Conservation (phyloP, 768 basidiomycete genomes). For the Steccherinum ochraceum region DNA sequence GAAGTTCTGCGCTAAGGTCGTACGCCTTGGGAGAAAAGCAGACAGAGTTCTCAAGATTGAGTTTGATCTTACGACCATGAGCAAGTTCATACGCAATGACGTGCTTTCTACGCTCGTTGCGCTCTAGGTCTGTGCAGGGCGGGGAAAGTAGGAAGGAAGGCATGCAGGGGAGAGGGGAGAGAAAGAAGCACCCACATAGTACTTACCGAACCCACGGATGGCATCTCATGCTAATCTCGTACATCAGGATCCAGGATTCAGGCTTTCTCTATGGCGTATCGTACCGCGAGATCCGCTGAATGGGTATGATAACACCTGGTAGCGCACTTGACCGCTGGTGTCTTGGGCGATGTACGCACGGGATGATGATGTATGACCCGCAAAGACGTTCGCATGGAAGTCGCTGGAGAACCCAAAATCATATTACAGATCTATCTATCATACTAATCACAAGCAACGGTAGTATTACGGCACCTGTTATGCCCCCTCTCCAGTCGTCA, state of each 20-base stretch:
- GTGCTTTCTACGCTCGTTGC: conserved; percentile 4
- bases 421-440: neutral
- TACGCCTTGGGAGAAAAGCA: neutral
- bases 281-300: conserved; percentile 9
- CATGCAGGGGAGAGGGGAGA: too few relatives aligned
- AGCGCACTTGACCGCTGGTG: conserved; percentile 11
- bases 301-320: conserved; percentile 9
- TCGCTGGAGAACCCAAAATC: neutral
- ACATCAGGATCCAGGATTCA: conserved; percentile 3
- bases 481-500: conserved; percentile 1
- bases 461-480: conserved; percentile 3
- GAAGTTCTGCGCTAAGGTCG: neutral
- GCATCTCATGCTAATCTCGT: conserved; percentile 1
- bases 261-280: neutral
- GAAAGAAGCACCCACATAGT: neutral
- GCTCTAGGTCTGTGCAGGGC: neutral
- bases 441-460: conserved; percentile 5
- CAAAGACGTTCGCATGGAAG: neutral
- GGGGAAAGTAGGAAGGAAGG: too few relatives aligned
- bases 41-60: neutral
- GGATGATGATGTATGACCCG: neutral
- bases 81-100: conserved; percentile 6
- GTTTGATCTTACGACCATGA: neutral
- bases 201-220: too few relatives aligned
- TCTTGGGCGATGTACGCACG: neutral